Evolutionary conservation across 1,284 basidiomycete genomes (phyloP).

Genomic region (Austroboletus novae-zelandiae): DNA sequence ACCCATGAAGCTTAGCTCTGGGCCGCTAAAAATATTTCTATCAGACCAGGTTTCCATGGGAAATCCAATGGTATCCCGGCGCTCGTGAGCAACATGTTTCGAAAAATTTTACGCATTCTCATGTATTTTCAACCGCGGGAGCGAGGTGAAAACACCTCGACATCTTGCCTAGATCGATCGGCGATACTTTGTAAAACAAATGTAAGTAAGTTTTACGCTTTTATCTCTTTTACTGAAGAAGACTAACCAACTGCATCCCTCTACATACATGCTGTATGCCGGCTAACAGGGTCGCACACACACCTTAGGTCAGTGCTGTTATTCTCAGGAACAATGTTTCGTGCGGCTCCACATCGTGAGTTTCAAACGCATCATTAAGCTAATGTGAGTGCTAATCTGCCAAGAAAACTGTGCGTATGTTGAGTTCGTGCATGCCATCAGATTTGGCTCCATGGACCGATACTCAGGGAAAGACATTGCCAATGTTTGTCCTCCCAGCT

Average conservation of each 20-base stretch:
- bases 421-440: conserved; percentile 9
- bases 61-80: too few relatives aligned
- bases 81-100: too few relatives aligned
- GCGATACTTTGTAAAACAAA: too few relatives aligned
- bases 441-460: not conserved
- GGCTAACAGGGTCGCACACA: not conserved
- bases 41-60: too few relatives aligned
- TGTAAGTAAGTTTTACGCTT: too few relatives aligned
- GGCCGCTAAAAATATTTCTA: too few relatives aligned
- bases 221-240: not conserved
- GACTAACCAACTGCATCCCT: not conserved
- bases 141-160: too few relatives aligned
- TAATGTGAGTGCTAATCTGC: conserved; percentile 9
- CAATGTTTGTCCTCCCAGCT: conserved; percentile 3
- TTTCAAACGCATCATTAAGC: not conserved
- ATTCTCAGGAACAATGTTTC: not conserved
- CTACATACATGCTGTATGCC: not conserved
- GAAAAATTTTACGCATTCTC: too few relatives aligned
- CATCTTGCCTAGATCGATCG: too few relatives aligned
- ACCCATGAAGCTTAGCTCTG: too few relatives aligned
- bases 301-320: not conserved
- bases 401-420: conserved; percentile 2
- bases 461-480: conserved; percentile 4
- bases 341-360: conserved; percentile 16
- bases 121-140: too few relatives aligned